Evolutionary conservation across 78 protist genomes (phyloP).

Genomic region (Cyanophora paradoxa): DNA sequence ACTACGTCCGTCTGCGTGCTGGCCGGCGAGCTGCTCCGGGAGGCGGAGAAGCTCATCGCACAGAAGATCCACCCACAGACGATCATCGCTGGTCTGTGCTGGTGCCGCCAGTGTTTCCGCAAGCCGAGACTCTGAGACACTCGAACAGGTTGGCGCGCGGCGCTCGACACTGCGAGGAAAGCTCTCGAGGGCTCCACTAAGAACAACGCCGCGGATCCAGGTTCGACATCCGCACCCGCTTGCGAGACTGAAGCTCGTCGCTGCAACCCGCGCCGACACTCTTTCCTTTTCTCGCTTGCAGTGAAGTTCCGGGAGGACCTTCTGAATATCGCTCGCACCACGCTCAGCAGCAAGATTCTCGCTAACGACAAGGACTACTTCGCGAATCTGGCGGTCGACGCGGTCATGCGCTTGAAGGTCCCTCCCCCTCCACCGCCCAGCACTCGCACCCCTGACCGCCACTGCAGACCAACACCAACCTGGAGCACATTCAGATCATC

Average conservation of each 20-base stretch:
- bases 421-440: no score
- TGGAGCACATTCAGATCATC: constrained; percentile 89
- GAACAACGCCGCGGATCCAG: constrained; percentile 27
- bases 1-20: constrained; percentile 94
- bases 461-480: constrained; percentile 19
- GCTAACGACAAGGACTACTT: constrained; percentile 79
- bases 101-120: neutral
- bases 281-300: neutral
- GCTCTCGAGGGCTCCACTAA: constrained; percentile 62
- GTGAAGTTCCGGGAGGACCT: constrained; percentile 79
- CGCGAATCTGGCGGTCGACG: constrained; percentile 89
- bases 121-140: neutral
- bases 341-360: constrained; percentile 87
- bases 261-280: neutral
- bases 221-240: neutral
- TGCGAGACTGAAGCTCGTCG: no score
- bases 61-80: constrained; percentile 94
- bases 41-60: constrained; percentile 89
- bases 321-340: constrained; percentile 92
- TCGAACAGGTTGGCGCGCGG: constrained; percentile 52
- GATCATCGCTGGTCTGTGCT: constrained; percentile 27
- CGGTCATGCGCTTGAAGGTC: constrained; percentile 78
- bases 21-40: constrained; percentile 95
- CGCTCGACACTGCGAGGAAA: constrained; percentile 71
- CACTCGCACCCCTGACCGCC: neutral